Base-by-base conservation (phyloP, 2,329 filamentous ascomycete genomes). In the Talaromyces sp. region DNA sequence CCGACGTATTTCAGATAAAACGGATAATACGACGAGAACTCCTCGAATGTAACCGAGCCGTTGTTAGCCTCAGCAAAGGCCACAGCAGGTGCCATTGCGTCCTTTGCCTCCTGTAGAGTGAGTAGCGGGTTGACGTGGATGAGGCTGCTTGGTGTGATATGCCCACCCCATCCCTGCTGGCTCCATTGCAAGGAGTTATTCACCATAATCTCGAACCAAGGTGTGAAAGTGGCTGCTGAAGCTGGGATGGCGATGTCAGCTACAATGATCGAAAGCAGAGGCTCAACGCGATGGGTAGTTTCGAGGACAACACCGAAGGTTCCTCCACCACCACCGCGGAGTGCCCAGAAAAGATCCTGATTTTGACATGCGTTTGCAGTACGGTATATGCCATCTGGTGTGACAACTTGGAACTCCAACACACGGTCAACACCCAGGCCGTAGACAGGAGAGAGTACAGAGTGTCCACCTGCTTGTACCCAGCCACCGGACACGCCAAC, bases 401-500 rank as follows among this genome's bases (percentile, higher is more conserved):
- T 84, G 19, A 89, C 79, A 1, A 87, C 83, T 66, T 86, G 80
- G 63, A 79, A 85, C 67, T 83, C 79, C 1, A 90, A 76, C 0
- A 83, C 80, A 60, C 89, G 83, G 67, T 90, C 87, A 0, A 86
- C 86, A 13, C 75, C 84, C 0, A 90, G 77, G 5, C 88, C 56
- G 50, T 54, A 54, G 35, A 59, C 41, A 25, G 56, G 56, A 35
- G 35, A 41, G 2, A 59, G 27, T 27, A 45, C 56, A 0, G 81
- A 82, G 70, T 88, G 86, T 0, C 88, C 87, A 15, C 86, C 87
- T 6, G 86, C 86, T 71, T 87, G 85, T 3, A 79, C 82, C 69
- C 84, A 89, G 1, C 87, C 87, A 13, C 87, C 87, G 0, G 85
- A 83, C 8, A 86, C 69, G 1, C 86, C 86, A 3, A 89, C 86